Evolutionary conservation across 2,329 filamentous ascomycete species (phyloP), one percentile per base, ranked within the genome.

Genomic region (Pyrenophora graminea): DNA sequence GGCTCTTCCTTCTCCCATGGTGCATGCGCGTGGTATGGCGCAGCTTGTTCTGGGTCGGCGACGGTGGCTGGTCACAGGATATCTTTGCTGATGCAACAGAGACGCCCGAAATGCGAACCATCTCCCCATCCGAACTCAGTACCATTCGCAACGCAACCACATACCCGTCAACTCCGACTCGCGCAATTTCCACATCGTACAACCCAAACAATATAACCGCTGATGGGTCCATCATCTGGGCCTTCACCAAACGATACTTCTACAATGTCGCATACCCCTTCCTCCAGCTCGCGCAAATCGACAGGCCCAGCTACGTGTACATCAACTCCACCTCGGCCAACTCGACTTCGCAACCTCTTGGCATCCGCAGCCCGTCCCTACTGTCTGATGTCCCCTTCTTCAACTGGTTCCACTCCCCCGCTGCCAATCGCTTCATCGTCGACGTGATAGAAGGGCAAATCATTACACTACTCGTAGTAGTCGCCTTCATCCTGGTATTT

Each of bases 401-500:
- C 43, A 80, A 79, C 31, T 69, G 62, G 64, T 73, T 74, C 48
- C 74, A 69, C 2, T 90, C 85, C 41, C 80, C 87, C 1, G 79
- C 82, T 12, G 68, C 95, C 51, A 97, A 97, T 71, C 85, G 87
- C 40, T 82, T 88, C 44, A 76, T 97, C 13, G 86, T 97, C 45
- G 88, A 91, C 61, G 84, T 93, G 1, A 77, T 97, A 3, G 94
- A 99, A 75, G 94, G 94, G 3, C 92, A 96, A 68, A 84, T 97
- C 40, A 96, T 99, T 61, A 99, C 93, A 0, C 77, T 97, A 5
- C 77, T 95, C 9, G 90, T 97, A 43, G 93, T 99, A 6, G 82
- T 96, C 38, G 91, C 88, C 51, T 99, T 97, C 73, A 97, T 99
- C 52, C 78, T 99, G n/a, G 86, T 99, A 36, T 99, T 99, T 62